Evolutionary conservation across 768 basidiomycete species (phyloP), one percentile per base, ranked within the genome.

Genomic region (Dioszegia crocea): DNA sequence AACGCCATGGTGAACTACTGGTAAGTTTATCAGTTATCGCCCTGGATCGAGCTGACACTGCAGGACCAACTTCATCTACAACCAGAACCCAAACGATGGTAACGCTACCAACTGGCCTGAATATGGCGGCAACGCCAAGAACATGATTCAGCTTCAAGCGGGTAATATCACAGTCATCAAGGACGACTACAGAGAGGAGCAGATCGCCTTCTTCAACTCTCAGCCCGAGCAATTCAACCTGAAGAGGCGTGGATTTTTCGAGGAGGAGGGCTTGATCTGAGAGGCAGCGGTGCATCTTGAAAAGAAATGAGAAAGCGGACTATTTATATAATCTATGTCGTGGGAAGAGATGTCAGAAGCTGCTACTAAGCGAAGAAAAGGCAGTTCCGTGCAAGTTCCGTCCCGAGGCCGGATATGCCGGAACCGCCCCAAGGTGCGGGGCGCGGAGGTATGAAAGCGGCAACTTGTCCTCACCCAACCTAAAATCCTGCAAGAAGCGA

Each of bases 61-160:
- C 48, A 72, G 71, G 65, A 53, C 74, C 56, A 74, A 74, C 62
- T 74, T 74, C 57, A 67, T 62, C 27, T 70, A 66, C 61, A 68
- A 65, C 66, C 56, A 64, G 50, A 61, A 50, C 19, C 26, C 54
- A 16, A 55, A 55, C 45, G 50, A 29, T 11, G 46, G 59, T 41
- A 67, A 65, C 61, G 23, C 59, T 16, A 64, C 66, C 30, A 19
- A 47, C 19, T 71, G 74, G 71, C 69, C 71, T 21, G 43, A 24
- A 6, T 71, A 75, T 57, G 39, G 45, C 0, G 30, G 6, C 24
- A 29, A 52, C 12, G 19, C 44, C n/a, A 29, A 59, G 41, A 54
- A 52, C 43, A 30, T 65, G 65, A 56, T 75, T 27, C 48, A 63
- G 26, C 36, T 75, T 31, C 38, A 58, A 30, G 58, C 52, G 0